Base-by-base conservation (phyloP, 805 yeast species). In the Teunomyces barrocoloradensis region DNA sequence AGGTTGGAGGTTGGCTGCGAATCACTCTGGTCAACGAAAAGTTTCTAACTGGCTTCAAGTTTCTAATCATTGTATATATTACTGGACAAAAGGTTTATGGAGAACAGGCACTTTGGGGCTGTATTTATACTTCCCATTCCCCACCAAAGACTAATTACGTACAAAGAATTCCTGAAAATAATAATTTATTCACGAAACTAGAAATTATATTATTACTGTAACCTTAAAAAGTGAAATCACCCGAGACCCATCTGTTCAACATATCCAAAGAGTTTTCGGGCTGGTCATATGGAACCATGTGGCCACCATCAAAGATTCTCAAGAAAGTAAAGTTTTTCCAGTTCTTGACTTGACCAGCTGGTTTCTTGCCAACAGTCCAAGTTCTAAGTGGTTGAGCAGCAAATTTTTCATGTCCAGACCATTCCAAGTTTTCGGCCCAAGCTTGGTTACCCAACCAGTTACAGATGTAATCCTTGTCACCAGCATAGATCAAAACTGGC, bases 391-490 rank as follows among this genome's bases (percentile, higher is more conserved):
- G 71, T 46, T 68, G 70, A 12, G 59, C 57, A 36, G 69, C 65
- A 60, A 78, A 87, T 40, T 74, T 64, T 3, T 69, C 73, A 28
- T 74, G 69, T 35, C 83, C 79, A 32, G 77, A 66, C 92, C 94
- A 88, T 51, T 75, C 79, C 52, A 88, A 71, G 52, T 66, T 74
- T 61, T 85, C 77, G 12, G 90, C 71, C 94, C 96, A 89, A 11
- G 87, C 94, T 55, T 80, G 81, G 69, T 89, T 87, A 55, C 96
- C 97, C 54, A 89, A 75, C 94, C 96, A 89, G 73, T 89, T 89
- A 70, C 96, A 89, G 61, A 89, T 89, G 66, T 79, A 89, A 66
- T 89, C 97, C 68, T 89, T 87, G 65, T 89, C 96, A 61, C 97
- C 97, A n/a, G 96, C 96, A 58, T 89, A 90, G 51, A 89, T 80